Evolutionary conservation across 2,329 filamentous ascomycete species (phyloP), one percentile per base, ranked within the genome.

Genomic region (Trichoderma harzianum): DNA sequence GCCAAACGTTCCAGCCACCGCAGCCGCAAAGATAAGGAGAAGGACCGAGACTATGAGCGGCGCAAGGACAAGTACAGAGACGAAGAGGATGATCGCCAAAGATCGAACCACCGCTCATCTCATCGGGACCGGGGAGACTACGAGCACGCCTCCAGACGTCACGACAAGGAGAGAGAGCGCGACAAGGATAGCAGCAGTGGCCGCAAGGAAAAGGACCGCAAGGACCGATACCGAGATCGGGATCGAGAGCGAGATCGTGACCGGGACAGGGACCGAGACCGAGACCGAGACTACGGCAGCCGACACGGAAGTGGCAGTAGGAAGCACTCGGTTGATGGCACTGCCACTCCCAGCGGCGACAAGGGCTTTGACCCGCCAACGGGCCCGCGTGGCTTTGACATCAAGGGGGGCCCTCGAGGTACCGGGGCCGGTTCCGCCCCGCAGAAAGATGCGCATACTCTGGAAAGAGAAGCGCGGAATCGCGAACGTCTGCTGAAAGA

Each of bases 401-500:
- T 80, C 75, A 85, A 82, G 70, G 55, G 62, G 26, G 69, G 72
- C 68, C 65, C 75, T 64, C 75, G 71, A 32, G 61, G 32, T 30
- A 39, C 70, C 10, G 74, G 72, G 7, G 60, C 63, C 53, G 58
- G 72, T 60, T 64, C 73, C 6, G 71, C 67, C 69, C 75, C 78
- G 32, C 75, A 76, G 51, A 85, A 84, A 72, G 89, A 92, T 74
- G 85, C 88, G n/a, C 91, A 93, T 79, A 91, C 91, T 1, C 83
- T 90, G 0, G 91, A 93, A 79, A 88, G 91, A 26, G 91, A 92
- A 78, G 88, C 88, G 14, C 84, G 90, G 18, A 87, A 91, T 76
- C 85, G 90, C 60, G 90, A 92, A 79, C 85, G 91, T 30, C 83
- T 92, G 66, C 83, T 91, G 14, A 91, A 90, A 76, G 91, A 93